Evolutionary conservation across 129 eudicot genomes (phyloP), one percentile per base, ranked within the genome.

Genomic region (Helianthus tuberosus): DNA sequence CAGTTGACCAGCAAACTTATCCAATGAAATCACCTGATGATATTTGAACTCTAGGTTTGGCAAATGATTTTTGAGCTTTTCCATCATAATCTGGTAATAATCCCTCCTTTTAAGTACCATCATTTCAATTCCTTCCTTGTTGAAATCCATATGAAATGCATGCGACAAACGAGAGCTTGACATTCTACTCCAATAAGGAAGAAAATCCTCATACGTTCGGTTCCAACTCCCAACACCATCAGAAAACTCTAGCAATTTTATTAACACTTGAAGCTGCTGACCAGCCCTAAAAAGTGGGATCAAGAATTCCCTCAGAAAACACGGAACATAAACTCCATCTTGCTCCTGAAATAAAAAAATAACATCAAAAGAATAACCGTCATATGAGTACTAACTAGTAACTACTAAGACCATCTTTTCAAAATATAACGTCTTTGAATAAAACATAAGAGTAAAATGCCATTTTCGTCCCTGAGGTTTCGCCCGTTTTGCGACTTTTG

Each of bases 261-360:
- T 81, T 66, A 94, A 66, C 69, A 94, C 93, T 84, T 94, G 97
- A 77, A 94, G 98, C 88, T 94, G 98, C 80, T 94, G 93, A 84
- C 98, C 97, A 83, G 93, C 92, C 86, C 98, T 88, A 65, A 86
- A 82, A 53, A 94, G 86, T 41, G 93, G 97, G 73, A 85, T 75
- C 69, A 85, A 79, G 20, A 82, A 80, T 23, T 86, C 91, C 79
- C 80, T 82, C 55, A 90, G 83, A 80, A 94, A 94, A 82, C 89
- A 88, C 74, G 98, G 98, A 59, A 90, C 84, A 15, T 75, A 72
- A 77, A 80, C 91, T 84, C 91, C 96, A 77, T 81, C 93, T 77
- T 84, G 84, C 66, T 84, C 97, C 98, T 94, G 86, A 59, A 66
- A 79, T 54, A 72, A 68, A 64, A 13, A 58, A n/a, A 68, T 68